These are phyloP conservation scores for Asclepias syriaca DNA, from an alignment of 257 asterid genomes.

Conservation along the genomic window DNA sequence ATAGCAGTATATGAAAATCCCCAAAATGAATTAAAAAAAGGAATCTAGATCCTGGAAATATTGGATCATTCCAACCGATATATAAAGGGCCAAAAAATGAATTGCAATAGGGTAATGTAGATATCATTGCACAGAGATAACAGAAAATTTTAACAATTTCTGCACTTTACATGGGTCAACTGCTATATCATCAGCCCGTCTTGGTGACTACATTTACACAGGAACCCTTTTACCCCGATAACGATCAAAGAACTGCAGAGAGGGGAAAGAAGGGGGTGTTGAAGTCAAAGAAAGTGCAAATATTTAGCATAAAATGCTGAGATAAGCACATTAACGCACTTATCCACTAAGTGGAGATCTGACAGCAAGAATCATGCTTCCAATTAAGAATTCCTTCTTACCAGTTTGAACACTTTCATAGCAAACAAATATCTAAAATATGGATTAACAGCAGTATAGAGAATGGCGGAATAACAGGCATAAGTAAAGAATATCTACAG, in stretches of 20 bases:
- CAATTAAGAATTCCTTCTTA: background rate
- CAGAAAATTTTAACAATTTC: background rate
- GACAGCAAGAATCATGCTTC: background rate
- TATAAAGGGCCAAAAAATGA: constrained; percentile 5
- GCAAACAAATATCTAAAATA: background rate
- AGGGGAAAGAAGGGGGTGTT: background rate
- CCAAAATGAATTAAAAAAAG: background rate
- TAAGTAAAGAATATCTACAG: background rate
- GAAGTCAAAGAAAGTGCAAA: background rate
- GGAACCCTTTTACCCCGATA: constrained; percentile 82
- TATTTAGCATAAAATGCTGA: background rate
- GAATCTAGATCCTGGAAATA: background rate
- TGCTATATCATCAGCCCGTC: background rate
- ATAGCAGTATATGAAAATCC: background rate
- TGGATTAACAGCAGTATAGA: background rate
- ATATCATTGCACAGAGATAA: background rate
- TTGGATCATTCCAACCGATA: background rate
- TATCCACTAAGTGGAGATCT: background rate
- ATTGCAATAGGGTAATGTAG: background rate
- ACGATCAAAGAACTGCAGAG: constrained; percentile 72
- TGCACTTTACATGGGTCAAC: constrained; percentile 1
- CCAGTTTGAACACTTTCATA: background rate
- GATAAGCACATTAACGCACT: background rate
- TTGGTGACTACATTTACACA: constrained; percentile 25
- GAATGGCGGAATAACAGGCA: background rate